Evolutionary conservation across 495 filamentous ascomycete species (phyloP).

Genomic region (Astrocystis sublimbata): DNA sequence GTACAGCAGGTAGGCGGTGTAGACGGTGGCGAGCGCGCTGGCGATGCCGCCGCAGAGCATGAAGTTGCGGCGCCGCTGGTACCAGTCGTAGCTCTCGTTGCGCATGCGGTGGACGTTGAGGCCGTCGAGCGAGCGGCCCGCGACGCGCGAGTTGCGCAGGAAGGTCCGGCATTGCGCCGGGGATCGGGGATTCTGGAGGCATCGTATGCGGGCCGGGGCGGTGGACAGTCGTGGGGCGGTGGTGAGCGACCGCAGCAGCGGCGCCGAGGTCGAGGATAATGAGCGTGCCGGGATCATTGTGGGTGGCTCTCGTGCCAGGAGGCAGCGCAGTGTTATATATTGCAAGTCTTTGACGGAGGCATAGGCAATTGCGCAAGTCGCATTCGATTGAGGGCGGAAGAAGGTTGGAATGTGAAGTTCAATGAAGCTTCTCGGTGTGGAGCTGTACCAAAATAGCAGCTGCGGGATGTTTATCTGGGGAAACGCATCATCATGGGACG

Average conservation of each 20-base stretch:
- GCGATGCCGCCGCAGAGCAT: conserved; percentile 48
- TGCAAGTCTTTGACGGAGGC: background rate
- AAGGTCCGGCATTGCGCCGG: conserved; percentile 39
- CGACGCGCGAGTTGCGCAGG: conserved; percentile 26
- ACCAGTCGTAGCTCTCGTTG: conserved; percentile 41
- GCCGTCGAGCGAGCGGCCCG: conserved; percentile 40
- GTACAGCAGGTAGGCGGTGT: conserved; percentile 45
- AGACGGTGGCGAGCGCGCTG: conserved; percentile 51
- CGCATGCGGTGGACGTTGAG: conserved; percentile 49
- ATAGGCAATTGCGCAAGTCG: background rate
- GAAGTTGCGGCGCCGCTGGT: conserved; percentile 48
- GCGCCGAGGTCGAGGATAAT: conserved; percentile 12
- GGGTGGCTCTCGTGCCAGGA: background rate
- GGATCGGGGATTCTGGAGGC: conserved; percentile 6
- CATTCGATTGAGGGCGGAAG: background rate
- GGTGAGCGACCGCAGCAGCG: conserved; percentile 14
- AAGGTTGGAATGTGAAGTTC: too few relatives aligned
- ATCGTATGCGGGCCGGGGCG: background rate
- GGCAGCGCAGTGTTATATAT: background rate
- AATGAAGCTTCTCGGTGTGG: too few relatives aligned
- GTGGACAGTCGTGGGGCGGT: conserved; percentile 8
- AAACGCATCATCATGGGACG: too few relatives aligned
- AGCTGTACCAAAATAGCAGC: too few relatives aligned
- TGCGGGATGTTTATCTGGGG: too few relatives aligned
- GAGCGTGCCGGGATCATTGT: conserved; percentile 30